Percentiles rank a stretch among this genome's conserved stretches.
phyloP scores from a whole-genome alignment of 2,329 filamentous ascomycete species.

The Colletotrichum cereale region DNA sequence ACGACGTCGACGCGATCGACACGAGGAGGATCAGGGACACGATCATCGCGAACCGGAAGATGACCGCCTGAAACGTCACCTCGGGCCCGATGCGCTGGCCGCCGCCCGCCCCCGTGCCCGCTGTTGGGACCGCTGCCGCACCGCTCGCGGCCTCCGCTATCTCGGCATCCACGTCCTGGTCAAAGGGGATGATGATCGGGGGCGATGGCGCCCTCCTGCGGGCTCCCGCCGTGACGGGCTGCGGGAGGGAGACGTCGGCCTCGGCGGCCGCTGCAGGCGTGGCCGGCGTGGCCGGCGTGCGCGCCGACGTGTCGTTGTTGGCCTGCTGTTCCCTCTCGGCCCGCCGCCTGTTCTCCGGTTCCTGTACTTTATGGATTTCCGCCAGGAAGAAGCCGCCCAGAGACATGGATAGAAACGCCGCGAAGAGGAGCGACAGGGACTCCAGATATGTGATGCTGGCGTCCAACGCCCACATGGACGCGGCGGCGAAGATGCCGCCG shows the following conservation, averaged over 20 bases:
- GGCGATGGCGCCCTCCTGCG: conserved; percentile 47
- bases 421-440: conserved; percentile 65
- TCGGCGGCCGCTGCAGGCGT: conserved; percentile 45
- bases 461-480: conserved; percentile 67
- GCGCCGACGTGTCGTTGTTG: conserved; percentile 43
- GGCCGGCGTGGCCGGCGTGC: conserved; percentile 42
- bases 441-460: conserved; percentile 68
- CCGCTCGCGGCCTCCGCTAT: conserved; percentile 53
- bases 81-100: conserved; percentile 42
- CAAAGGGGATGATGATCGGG: conserved; percentile 72
- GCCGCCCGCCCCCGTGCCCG: conserved; percentile 21
- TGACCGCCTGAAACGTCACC: conserved; percentile 65
- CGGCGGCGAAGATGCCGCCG: conserved; percentile 68
- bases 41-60: conserved; percentile 68
- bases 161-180: conserved; percentile 73
- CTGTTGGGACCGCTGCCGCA: conserved; percentile 45
- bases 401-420: conserved; percentile 67
- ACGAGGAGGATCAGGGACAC: conserved; percentile 69
- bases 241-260: conserved; percentile 53
- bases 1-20: conserved; percentile 70
- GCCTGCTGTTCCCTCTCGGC: conserved; percentile 47
- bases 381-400: conserved; percentile 70
- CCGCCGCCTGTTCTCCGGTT: conserved; percentile 64
- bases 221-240: conserved; percentile 53
- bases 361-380: conserved; percentile 72